phyloP scores from a whole-genome alignment of 768 basidiomycete species.

The Suillus paluster region DNA sequence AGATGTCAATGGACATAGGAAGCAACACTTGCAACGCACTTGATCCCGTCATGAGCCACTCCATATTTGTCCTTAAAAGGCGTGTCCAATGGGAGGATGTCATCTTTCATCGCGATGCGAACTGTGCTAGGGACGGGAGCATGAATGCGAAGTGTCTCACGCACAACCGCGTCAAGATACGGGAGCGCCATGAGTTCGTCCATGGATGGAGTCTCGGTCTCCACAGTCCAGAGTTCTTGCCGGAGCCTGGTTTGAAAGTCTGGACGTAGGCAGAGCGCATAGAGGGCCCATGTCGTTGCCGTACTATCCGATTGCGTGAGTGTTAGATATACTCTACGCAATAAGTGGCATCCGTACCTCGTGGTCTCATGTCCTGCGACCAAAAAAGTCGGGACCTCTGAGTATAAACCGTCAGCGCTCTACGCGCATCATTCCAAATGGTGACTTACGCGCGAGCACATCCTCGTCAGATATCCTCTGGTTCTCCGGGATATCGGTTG shows the following conservation, averaged over 20 bases:
- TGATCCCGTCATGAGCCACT: conserved; percentile 41
- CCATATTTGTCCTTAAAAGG: conserved; percentile 53
- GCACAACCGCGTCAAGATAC: conserved; percentile 70
- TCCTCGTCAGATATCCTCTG: conserved; percentile 67
- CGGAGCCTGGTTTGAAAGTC: conserved; percentile 59
- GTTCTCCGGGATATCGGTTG: conserved; percentile 56
- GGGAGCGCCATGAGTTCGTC: conserved; percentile 68
- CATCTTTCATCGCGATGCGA: conserved; percentile 54
- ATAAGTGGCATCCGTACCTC: conserved; percentile 34
- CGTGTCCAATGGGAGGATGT: conserved; percentile 51
- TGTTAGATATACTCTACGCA: not conserved
- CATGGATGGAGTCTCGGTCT: conserved; percentile 66
- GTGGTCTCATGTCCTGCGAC: conserved; percentile 66
- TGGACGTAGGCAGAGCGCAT: conserved; percentile 51
- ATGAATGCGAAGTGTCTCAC: conserved; percentile 62
- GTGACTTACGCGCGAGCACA: conserved; percentile 55
- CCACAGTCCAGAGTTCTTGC: conserved; percentile 55
- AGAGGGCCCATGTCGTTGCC: conserved; percentile 62
- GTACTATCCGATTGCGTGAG: conserved; percentile 26
- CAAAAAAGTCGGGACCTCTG: conserved; percentile 66
- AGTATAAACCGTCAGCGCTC: not conserved
- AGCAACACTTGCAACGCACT: conserved; percentile 27
- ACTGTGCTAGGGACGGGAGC: conserved; percentile 50
- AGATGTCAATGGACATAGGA: not conserved
- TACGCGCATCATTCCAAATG: too few species aligned